These are phyloP conservation scores for Dioscorea dumetorum DNA, from an alignment of 106 monocot genomes.

Conservation along the genomic window DNA sequence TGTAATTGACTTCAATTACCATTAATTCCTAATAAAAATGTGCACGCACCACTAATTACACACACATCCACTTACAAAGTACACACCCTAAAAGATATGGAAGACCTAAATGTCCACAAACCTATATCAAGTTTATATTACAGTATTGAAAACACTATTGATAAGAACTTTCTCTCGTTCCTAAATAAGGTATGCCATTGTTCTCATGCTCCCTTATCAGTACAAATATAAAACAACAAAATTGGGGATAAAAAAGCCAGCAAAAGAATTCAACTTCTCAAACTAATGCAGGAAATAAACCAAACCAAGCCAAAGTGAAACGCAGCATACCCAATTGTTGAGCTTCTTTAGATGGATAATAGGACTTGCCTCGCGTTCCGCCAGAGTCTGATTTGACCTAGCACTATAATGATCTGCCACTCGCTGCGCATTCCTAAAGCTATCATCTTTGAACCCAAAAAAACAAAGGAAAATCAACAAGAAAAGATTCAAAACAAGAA, in stretches of 20 bases:
- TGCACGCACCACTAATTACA: too few relatives aligned
- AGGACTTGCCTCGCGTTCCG: conserved; percentile 93
- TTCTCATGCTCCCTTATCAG: too few relatives aligned
- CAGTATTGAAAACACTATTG: too few relatives aligned
- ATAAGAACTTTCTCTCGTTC: too few relatives aligned
- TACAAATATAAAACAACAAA: too few relatives aligned
- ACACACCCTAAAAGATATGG: too few relatives aligned
- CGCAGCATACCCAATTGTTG: conserved; percentile 75
- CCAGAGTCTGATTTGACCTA: conserved; percentile 88
- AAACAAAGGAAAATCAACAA: conserved; percentile 4
- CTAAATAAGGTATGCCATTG: too few relatives aligned
- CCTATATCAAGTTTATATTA: too few relatives aligned
- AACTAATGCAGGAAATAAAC: neutral
- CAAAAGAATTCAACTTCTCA: neutral
- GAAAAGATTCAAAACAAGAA: neutral
- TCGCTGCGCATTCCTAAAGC: conserved; percentile 45
- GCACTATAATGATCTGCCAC: conserved; percentile 96
- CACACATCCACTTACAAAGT: too few relatives aligned
- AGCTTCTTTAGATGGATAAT: conserved; percentile 99
- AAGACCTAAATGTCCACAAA: too few relatives aligned
- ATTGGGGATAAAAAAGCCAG: neutral
- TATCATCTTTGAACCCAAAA: conserved; percentile 45
- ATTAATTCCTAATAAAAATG: too few relatives aligned
- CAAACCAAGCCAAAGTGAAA: neutral
- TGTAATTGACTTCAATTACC: too few relatives aligned